Percentiles rank a stretch among this genome's conserved stretches.
These are phyloP conservation scores for Podaxis sp. DNA, from an alignment of 768 basidiomycete species.

Conservation along the genomic window DNA sequence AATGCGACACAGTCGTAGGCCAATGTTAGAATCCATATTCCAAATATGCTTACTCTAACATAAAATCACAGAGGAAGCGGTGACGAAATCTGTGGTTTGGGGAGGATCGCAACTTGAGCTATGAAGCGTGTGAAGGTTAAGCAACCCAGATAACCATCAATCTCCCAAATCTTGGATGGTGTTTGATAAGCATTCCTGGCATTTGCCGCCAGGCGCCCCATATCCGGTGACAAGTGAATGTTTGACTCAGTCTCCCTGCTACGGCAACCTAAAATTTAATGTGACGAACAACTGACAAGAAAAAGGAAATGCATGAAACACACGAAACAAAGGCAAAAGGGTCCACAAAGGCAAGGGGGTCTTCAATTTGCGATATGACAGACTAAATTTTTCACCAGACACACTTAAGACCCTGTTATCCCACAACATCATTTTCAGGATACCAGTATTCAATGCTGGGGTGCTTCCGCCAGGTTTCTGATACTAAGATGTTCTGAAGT, in stretches of 20 bases:
- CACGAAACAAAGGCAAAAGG: not conserved
- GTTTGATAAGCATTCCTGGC: not conserved
- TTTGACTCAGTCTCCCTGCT: not conserved
- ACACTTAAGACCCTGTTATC: not conserved
- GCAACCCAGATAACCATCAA: too few relatives aligned
- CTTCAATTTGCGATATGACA: not conserved
- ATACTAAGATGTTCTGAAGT: not conserved
- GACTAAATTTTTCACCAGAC: not conserved
- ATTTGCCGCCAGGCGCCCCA: not conserved
- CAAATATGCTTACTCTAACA: not conserved
- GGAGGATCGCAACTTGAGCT: too few relatives aligned
- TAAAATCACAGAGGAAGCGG: not conserved
- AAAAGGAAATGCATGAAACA: not conserved
- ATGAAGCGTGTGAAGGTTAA: too few relatives aligned
- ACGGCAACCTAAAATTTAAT: not conserved
- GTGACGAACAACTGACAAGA: not conserved
- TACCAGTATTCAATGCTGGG: constrained; percentile 3
- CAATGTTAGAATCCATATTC: not conserved
- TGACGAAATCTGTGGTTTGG: not conserved
- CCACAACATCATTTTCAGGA: not conserved
- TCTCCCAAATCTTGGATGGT: too few relatives aligned
- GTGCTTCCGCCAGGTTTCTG: constrained; percentile 2
- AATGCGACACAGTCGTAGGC: constrained; percentile 21
- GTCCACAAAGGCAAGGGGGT: not conserved
- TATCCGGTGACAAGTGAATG: not conserved